These are phyloP conservation scores for Pilobolus umbonatus DNA, from an alignment of 192 early-diverging fungal species.

Conservation along the genomic window DNA sequence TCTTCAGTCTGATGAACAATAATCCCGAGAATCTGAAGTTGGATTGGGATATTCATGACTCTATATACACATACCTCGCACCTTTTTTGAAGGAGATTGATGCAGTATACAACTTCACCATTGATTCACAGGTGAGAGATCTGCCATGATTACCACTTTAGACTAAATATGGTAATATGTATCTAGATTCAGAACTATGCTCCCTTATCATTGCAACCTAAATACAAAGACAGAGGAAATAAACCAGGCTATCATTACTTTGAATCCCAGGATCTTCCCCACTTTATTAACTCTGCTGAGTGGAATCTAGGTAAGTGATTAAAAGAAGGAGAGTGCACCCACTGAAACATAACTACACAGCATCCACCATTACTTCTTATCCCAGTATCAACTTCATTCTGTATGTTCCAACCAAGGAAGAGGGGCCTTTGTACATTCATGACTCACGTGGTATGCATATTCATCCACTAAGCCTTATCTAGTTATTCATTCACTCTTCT, in stretches of 20 bases:
- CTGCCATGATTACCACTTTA: neutral
- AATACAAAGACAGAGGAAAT: conserved; percentile 39
- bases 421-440: conserved; percentile 69
- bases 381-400: conserved; percentile 89
- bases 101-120: conserved; percentile 65
- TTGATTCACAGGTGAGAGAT: conserved; percentile 63
- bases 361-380: conserved; percentile 74
- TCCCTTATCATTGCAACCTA: conserved; percentile 64
- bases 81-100: conserved; percentile 72
- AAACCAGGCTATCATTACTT: conserved; percentile 48
- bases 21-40: conserved; percentile 63
- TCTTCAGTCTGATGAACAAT: conserved; percentile 83
- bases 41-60: conserved; percentile 80
- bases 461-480: too few species aligned
- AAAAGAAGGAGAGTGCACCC: neutral
- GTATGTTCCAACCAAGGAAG: conserved; percentile 68
- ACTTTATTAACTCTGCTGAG: conserved; percentile 94
- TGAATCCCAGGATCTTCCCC: conserved; percentile 66
- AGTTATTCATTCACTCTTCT: too few species aligned
- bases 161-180: neutral
- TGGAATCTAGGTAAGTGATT: conserved; percentile 81
- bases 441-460: too few species aligned
- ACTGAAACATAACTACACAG: conserved; percentile 33
- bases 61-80: conserved; percentile 57
- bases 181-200: conserved; percentile 73